Conservation (phyloP, 352 stramenopile species). For the Pythium brassicae region DNA sequence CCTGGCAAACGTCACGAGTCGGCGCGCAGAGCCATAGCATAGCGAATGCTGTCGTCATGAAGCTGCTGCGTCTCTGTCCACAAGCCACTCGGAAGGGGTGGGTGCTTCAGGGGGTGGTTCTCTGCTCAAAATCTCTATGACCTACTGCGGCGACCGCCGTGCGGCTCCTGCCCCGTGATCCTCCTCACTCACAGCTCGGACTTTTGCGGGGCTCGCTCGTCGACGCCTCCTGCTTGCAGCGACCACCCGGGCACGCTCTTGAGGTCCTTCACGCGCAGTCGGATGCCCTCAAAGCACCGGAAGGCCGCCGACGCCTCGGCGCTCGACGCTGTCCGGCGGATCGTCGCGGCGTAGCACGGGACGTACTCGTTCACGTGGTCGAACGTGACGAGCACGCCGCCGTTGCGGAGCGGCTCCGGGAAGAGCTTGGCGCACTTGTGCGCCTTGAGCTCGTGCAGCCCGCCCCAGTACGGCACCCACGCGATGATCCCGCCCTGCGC, state of each 20-base stretch:
- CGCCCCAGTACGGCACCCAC: conserved; percentile 75
- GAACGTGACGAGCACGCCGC: conserved; percentile 68
- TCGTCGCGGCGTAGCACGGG: conserved; percentile 52
- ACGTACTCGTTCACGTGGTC: conserved; percentile 70
- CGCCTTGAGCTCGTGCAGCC: conserved; percentile 38
- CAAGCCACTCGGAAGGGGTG: too few relatives aligned
- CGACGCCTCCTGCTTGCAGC: conserved; percentile 25
- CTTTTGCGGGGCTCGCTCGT: conserved; percentile 19
- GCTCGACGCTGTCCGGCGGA: not conserved
- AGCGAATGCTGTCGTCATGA: not conserved
- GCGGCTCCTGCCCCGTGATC: not conserved
- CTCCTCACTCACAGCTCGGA: conserved; percentile 27
- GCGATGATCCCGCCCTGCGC: conserved; percentile 60
- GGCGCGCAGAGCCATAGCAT: conserved; percentile 12
- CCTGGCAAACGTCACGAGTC: conserved; percentile 26
- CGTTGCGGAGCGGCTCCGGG: conserved; percentile 53
- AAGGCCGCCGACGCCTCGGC: conserved; percentile 34
- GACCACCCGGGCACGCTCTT: conserved; percentile 81
- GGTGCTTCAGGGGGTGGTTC: too few relatives aligned
- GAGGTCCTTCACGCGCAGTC: conserved; percentile 78
- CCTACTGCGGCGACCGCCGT: not conserved
- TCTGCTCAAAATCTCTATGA: not conserved
- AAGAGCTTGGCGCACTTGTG: conserved; percentile 45
- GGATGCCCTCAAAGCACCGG: conserved; percentile 71
- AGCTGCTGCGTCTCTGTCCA: not conserved